Evolutionary conservation across 805 yeast genomes (phyloP).

Genomic region (Kodamaea neixiangensis): DNA sequence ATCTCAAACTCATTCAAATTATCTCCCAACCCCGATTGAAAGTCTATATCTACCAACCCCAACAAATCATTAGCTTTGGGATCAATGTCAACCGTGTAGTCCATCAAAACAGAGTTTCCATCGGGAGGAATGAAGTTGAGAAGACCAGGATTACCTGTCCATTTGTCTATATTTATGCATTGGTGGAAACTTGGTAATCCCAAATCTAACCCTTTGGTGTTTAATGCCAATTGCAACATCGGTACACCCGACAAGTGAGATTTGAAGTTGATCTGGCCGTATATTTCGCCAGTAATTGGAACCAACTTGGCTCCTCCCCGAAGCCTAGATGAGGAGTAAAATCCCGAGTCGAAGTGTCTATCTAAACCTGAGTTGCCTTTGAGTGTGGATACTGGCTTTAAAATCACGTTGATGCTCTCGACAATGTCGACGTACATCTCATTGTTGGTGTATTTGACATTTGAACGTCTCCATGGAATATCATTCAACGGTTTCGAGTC

Average conservation of each 20-base stretch:
- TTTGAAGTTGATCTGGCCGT: slow-evolving; percentile 64
- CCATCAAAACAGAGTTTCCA: slow-evolving; percentile 64
- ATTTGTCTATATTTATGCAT: slow-evolving; percentile 58
- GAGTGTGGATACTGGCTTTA: slow-evolving; percentile 33
- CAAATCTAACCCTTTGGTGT: slow-evolving; percentile 45
- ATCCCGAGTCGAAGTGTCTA: slow-evolving; percentile 23
- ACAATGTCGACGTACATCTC: slow-evolving; percentile 83
- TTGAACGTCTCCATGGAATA: slow-evolving; percentile 78
- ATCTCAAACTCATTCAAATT: slow-evolving; percentile 64
- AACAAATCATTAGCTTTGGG: slow-evolving; percentile 24
- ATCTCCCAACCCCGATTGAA: slow-evolving; percentile 53
- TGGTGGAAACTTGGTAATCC: slow-evolving; percentile 68
- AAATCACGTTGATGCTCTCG: slow-evolving; percentile 62
- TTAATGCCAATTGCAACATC: slow-evolving; percentile 57
- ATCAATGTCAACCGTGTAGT: slow-evolving; percentile 60
- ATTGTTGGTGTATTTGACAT: slow-evolving; percentile 73
- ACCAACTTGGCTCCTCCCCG: slow-evolving; percentile 21
- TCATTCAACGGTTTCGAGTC: slow-evolving; percentile 1
- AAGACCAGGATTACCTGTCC: slow-evolving; percentile 48
- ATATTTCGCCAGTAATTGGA: slow-evolving; percentile 54
- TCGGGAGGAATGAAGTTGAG: slow-evolving; percentile 87
- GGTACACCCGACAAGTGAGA: slow-evolving; percentile 82
- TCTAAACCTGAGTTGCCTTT: slow-evolving; percentile 8
- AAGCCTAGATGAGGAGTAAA: slow-evolving; percentile 21
- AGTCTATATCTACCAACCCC: slow-evolving; percentile 60